Conservation (phyloP, 352 stramenopile species). For the Pythium sp. region DNA sequence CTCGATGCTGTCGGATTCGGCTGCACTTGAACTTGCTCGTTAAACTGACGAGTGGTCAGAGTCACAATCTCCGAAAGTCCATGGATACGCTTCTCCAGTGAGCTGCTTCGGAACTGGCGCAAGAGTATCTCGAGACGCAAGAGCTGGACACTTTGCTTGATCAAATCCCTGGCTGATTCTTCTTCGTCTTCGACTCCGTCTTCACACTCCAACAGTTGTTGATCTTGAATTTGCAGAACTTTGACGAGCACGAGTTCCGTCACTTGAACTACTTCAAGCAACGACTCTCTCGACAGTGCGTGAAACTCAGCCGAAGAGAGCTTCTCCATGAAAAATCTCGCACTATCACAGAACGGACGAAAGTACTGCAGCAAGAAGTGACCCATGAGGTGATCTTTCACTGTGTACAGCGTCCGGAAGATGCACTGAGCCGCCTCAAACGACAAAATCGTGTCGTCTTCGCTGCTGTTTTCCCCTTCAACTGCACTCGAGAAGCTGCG, state of each 20-base stretch:
- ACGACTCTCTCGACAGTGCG: constrained; percentile 35
- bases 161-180: neutral
- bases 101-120: constrained; percentile 47
- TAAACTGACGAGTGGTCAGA: constrained; percentile 40
- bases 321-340: constrained; percentile 26
- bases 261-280: constrained; percentile 60
- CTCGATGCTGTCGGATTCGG: constrained; percentile 24
- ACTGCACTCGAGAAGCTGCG: constrained; percentile 14
- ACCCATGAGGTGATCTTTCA: constrained; percentile 50
- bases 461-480: constrained; percentile 1
- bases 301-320: constrained; percentile 31
- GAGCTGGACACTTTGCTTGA: constrained; percentile 34
- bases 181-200: constrained; percentile 7
- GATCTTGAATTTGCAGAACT: constrained; percentile 23
- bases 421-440: constrained; percentile 62
- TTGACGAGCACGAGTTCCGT: constrained; percentile 49
- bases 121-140: constrained; percentile 53
- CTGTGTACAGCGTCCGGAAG: constrained; percentile 51
- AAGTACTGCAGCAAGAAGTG: constrained; percentile 45
- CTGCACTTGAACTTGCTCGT: constrained; percentile 34
- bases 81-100: constrained; percentile 72
- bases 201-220: neutral
- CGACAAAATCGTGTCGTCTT: constrained; percentile 24
- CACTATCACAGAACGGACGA: constrained; percentile 25
- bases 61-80: constrained; percentile 64